A percentile compares a stretch with the other conserved stretches of the same genome.
phyloP scores from a whole-genome alignment of 371 early-diverging fungal species.

The Apophysomyces sp. region DNA sequence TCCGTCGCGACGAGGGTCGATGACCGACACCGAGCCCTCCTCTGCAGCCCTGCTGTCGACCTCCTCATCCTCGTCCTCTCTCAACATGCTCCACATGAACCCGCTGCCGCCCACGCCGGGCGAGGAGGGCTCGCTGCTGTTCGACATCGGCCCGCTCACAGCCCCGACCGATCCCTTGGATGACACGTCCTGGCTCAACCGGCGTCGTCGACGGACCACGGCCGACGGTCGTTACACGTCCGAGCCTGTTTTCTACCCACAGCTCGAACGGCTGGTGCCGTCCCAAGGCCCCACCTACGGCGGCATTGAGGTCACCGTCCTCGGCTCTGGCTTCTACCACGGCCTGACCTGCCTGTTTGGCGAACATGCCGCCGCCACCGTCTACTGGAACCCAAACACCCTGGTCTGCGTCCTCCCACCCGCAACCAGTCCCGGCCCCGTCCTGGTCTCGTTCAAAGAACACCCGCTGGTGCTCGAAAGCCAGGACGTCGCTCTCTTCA shows the following conservation, averaged over 20 bases:
- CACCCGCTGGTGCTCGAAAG: conserved; percentile 37
- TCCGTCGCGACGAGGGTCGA: conserved; percentile 16
- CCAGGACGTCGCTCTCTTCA: conserved; percentile 57
- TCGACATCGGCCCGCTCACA: neutral
- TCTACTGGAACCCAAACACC: conserved; percentile 70
- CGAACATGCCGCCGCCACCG: conserved; percentile 64
- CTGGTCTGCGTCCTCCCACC: conserved; percentile 83
- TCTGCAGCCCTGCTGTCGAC: neutral
- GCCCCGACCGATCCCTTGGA: neutral
- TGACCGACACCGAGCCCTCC: neutral
- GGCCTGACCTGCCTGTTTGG: conserved; percentile 79
- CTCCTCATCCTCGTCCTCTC: conserved; percentile 6
- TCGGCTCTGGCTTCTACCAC: conserved; percentile 72
- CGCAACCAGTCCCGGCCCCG: conserved; percentile 67
- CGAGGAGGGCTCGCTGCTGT: neutral
- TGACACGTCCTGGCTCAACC: neutral
- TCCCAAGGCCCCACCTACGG: conserved; percentile 80
- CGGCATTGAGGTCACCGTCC: conserved; percentile 72
- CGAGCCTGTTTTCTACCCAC: neutral
- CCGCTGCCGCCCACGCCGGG: neutral
- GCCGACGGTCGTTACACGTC: conserved; percentile 36
- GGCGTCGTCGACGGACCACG: neutral
- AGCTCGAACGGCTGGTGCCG: conserved; percentile 64
- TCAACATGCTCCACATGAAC: neutral
- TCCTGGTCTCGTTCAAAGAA: conserved; percentile 68